Base-by-base conservation (phyloP, 768 basidiomycete genomes). In the Boletus edulis region DNA sequence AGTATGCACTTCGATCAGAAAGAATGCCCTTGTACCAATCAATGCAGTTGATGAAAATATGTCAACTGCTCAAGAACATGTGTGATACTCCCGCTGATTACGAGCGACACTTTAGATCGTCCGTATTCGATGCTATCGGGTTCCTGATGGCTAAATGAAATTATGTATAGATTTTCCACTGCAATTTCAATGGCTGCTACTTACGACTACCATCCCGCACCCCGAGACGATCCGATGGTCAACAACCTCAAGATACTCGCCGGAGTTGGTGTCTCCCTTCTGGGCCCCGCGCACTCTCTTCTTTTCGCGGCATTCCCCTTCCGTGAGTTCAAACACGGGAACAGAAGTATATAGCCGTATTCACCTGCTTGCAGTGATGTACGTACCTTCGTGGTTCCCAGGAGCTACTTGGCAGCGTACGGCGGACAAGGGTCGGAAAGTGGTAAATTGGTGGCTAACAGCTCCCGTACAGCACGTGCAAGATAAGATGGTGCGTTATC, bases 171-270 rank as follows among this genome's bases (percentile, higher is more conserved):
- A 14, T 54, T 24, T 4, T 37, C 56, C n/a, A 57, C 56, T n/a
- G 51, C 56, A 1, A 53, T 57, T 20, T 38, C 56, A 12, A 57
- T 57, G 52, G 56, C 51, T 18, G 56, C 52, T 13, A 57, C 56
- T 22, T 54, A 54, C 4, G 56, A 54, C 31, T 54, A 56, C 24
- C 56, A 57, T 18, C 51, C 42, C 14, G 52, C 46, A 27, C 52
- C 52, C 0, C 51, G 41, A 24, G 47, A 52, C 37, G 56, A 57
- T 18, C 56, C 56, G 46, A 54, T 57, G 56, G 56, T 57, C 11
- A 29, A 34, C 22, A 57, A 54, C 18, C 20, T 57, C 29, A 48
- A 43, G 12, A 22, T 54, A 2, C 42, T 57, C n/a, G 47, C 47
- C 1, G 46, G 14, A 4, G 37, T 47, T 18, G 35, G 35, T 24